phyloP scores from a whole-genome alignment of 371 early-diverging fungal genomes.

The Actinomortierella ambigua region DNA sequence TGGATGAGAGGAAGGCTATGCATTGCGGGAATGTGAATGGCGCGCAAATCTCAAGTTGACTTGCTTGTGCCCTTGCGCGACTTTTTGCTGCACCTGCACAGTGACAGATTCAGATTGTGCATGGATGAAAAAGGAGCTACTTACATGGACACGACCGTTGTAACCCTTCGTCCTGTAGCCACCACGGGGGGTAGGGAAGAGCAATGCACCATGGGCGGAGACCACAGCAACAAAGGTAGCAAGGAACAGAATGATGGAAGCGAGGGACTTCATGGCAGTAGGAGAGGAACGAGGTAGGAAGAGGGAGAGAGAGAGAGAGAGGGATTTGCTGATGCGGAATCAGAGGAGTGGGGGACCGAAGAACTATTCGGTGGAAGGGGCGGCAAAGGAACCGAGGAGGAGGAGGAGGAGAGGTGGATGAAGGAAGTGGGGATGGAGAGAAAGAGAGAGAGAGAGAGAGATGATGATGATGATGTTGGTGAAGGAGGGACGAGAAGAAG shows the following conservation, averaged over 20 bases:
- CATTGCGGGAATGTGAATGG: too few species aligned
- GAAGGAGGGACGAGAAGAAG: neutral
- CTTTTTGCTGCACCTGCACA: too few species aligned
- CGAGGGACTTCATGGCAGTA: conserved; percentile 31
- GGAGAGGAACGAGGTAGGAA: neutral
- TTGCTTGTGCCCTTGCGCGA: too few species aligned
- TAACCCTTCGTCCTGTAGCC: conserved; percentile 31
- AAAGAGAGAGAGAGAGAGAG: neutral
- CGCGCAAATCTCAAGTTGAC: too few species aligned
- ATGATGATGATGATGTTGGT: neutral
- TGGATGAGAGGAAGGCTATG: too few species aligned
- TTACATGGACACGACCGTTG: conserved; percentile 39
- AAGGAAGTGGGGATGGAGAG: conserved; percentile 2
- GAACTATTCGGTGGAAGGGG: too few species aligned
- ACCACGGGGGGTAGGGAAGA: conserved; percentile 33
- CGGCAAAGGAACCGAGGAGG: too few species aligned
- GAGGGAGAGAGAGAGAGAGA: conserved; percentile 1
- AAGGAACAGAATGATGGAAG: conserved; percentile 14
- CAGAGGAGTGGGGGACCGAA: too few species aligned
- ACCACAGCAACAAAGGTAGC: conserved; percentile 23
- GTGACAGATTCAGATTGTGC: too few species aligned
- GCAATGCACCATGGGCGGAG: conserved; percentile 30
- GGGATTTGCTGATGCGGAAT: neutral
- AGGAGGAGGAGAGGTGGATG: neutral
- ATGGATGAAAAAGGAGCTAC: neutral